Base-by-base conservation (phyloP, 345 rosid genomes). In the Populus davidiana region DNA sequence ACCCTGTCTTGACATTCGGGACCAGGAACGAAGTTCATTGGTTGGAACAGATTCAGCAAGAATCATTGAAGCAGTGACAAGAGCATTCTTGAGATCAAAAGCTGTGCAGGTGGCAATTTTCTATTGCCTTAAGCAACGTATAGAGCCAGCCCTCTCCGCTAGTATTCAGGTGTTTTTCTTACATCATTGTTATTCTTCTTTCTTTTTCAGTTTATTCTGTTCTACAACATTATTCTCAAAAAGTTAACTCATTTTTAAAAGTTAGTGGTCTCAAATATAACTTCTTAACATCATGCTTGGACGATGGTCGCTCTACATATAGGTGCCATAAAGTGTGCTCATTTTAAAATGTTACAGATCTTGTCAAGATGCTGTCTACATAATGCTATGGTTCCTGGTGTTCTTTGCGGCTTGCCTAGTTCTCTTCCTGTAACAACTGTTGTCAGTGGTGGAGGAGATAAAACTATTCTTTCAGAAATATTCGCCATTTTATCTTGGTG, bases 361-460 rank as follows among this genome's bases (percentile, higher is more conserved):
- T 85, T 96, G 83, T 84, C 89, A 83, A 89, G 99, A 82, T 93
- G 97, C 83, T 96, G 97, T 85, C 90, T 93, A 62, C 92, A 88
- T 76, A 92, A 81, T 80, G 92, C 91, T 83, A 82, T 88, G 70
- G 81, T 96, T 78, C 91, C 96, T 41, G 85, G 87, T 82, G 81
- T 93, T 72, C 93, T 96, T 67, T 96, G 99, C 69, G 99, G 98
- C 73, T 85, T 96, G 81, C 95, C 98, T 80, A 93, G 87, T 82
- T 90, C 99, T 79, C 88, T 92, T 38, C 94, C 97, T 69, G 90
- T 84, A 71, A 86, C 93, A 59, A 92, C 97, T 23, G 79, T 92
- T 69, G 92, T 93, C 81, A 93, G 97, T 80, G 98, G 99, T 16
- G 98, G 99, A 80, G 98, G 88, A 63, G 97, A 96, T 80, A 93